Evolutionary conservation across 495 filamentous ascomycete genomes (phyloP), one percentile per base, ranked within the genome.

Genomic region (Massariosphaeria phaeospora): DNA sequence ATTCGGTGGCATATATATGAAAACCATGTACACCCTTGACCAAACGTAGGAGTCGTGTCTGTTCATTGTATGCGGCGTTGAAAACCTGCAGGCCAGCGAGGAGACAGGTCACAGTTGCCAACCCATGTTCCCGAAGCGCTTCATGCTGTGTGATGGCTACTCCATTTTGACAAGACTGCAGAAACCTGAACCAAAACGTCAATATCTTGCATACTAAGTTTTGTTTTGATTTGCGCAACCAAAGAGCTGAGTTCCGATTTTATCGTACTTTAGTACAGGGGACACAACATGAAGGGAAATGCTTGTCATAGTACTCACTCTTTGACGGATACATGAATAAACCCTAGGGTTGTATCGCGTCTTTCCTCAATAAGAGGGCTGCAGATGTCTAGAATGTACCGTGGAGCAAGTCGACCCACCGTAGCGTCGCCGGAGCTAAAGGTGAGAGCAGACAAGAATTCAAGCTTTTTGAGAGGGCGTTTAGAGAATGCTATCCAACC

Each of bases 1-100:
- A 27, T 24, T 52, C 38, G 1, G 38, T 52, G 13, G 49, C 8
- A 43, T 52, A 52, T 10, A 43, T 11, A 33, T 42, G 49, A 31
- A 52, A 20, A 10, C 23, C 36, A 43, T 52, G 49, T 3, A 43
- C 18, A 2, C 49, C 49, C n/a, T 52, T 52, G 8, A 52, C 25
- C 2, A 52, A 21, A 21, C 38, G 38, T 24, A 33, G 12, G 24
- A 21, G 31, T 33, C 23, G 29, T 17, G 13, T 31, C 35, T 31
- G 2, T 12, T 36, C 1, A 1, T 43, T 24, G 24, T 24, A 43
- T 12, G 10, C 9, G 3, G 25, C 27, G 38, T 13, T 13, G 24
- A 42, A 42, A 9, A 42, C 38, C 17, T 30, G 4, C 2, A 43
- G 23, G 4, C 20, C 49, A 31, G 49, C 26, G 1, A 43, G n/a